Evolutionary conservation across 2,329 filamentous ascomycete species (phyloP).

Genomic region (Didymella arachidicola): DNA sequence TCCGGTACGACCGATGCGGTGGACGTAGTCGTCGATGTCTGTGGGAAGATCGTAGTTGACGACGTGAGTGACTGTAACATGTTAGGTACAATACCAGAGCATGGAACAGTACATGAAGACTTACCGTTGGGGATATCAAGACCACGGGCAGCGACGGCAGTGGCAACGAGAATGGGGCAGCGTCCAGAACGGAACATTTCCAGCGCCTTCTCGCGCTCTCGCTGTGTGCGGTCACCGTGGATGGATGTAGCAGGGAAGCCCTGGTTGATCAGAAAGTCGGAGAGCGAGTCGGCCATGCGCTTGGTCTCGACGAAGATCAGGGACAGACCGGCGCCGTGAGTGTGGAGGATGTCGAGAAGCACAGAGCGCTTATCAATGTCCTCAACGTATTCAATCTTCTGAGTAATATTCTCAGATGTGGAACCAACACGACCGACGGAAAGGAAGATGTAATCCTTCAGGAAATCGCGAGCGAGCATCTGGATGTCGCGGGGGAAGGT

Average conservation of each 20-base stretch:
- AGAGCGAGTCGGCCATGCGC: constrained; percentile 98
- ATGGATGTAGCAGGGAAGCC: constrained; percentile 98
- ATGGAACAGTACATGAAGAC: too few species aligned
- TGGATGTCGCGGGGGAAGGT: constrained; percentile 99
- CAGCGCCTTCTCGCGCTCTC: constrained; percentile 95
- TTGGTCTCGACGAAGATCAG: constrained; percentile 99
- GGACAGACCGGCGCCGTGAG: constrained; percentile 85
- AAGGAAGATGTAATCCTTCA: constrained; percentile 99
- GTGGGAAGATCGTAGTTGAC: constrained; percentile 99
- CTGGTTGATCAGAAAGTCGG: constrained; percentile 98
- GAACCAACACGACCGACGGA: constrained; percentile 98
- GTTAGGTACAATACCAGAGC: too few species aligned
- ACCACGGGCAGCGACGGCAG: constrained; percentile 83
- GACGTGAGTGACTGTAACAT: constrained; percentile 77
- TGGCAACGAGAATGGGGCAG: constrained; percentile 96
- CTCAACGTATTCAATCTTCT: constrained; percentile 98
- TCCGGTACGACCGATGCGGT: constrained; percentile 99
- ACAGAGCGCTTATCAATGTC: constrained; percentile 98
- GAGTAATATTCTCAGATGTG: constrained; percentile 99
- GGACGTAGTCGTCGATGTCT: constrained; percentile 98
- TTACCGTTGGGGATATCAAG: constrained; percentile 2
- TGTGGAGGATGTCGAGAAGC: constrained; percentile 95
- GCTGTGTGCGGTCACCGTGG: constrained; percentile 97
- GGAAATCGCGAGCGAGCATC: constrained; percentile 97
- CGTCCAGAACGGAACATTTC: constrained; percentile 97